Conservation (phyloP, 2,329 filamentous ascomycete genomes). For the Nemania serpens region DNA sequence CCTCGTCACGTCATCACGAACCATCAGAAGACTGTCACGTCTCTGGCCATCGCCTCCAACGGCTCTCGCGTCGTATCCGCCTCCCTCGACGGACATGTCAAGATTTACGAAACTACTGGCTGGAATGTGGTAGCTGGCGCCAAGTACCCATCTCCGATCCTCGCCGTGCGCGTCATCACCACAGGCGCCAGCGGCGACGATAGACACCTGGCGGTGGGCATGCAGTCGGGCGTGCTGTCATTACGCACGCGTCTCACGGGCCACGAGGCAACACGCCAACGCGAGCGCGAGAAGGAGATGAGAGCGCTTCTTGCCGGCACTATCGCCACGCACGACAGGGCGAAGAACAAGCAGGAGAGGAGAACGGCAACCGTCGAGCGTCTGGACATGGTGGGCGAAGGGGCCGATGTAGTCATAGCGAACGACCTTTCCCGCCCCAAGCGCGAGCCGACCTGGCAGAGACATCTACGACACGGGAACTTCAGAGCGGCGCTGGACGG, state of each 20-base stretch:
- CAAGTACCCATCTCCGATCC: conserved; percentile 90
- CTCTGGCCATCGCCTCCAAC: conserved; percentile 79
- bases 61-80: conserved; percentile 83
- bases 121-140: conserved; percentile 97
- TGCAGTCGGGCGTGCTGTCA: conserved; percentile 91
- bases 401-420: conserved; percentile 86
- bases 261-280: conserved; percentile 75
- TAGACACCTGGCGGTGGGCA: conserved; percentile 91
- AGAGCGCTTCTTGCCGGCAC: conserved; percentile 76
- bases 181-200: conserved; percentile 74
- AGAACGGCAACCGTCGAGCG: conserved; percentile 50
- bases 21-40: conserved; percentile 97
- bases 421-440: conserved; percentile 56
- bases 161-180: conserved; percentile 78
- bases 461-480: conserved; percentile 75
- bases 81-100: conserved; percentile 92
- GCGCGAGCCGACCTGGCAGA: conserved; percentile 75
- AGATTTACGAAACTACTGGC: conserved; percentile 89
- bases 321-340: conserved; percentile 76
- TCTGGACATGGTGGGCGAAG: conserved; percentile 84
- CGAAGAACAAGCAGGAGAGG: conserved; percentile 71
- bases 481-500: conserved; percentile 80
- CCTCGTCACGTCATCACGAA: conserved; percentile 86
- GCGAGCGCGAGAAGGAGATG: conserved; percentile 84
- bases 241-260: conserved; percentile 87